Conservation (phyloP, 2,329 filamentous ascomycete genomes). For the Colletotrichum filicis region DNA sequence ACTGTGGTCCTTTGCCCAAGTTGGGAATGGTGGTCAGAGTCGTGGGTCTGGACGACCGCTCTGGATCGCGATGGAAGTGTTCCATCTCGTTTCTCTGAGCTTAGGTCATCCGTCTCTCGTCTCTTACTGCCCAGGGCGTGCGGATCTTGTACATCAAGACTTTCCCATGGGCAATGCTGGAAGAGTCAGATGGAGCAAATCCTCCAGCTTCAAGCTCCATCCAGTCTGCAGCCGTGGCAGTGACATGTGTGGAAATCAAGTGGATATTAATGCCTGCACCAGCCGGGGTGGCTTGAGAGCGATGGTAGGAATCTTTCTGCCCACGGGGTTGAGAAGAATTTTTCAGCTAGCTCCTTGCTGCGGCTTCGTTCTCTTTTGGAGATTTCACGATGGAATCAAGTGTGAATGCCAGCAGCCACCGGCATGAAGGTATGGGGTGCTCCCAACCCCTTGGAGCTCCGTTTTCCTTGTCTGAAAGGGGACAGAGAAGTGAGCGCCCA, state of each 20-base stretch:
- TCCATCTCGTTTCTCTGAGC: conserved; percentile 6
- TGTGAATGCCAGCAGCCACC: neutral
- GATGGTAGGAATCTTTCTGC: neutral
- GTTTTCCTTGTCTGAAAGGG: neutral
- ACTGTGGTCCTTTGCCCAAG: conserved; percentile 30
- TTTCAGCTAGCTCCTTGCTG: neutral
- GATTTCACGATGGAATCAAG: no score
- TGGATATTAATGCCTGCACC: neutral
- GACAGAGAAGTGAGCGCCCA: neutral
- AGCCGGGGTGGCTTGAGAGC: neutral
- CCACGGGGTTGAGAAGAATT: conserved; percentile 14
- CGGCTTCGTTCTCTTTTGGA: neutral
- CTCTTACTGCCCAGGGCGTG: neutral
- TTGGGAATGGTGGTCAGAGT: conserved; percentile 11
- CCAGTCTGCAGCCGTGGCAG: conserved; percentile 20
- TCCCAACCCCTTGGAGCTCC: neutral
- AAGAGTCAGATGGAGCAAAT: neutral
- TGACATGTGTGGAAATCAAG: conserved; percentile 26
- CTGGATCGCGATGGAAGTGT: conserved; percentile 31
- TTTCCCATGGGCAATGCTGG: neutral
- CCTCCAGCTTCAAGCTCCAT: conserved; percentile 3
- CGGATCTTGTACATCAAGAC: neutral
- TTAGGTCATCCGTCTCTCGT: neutral
- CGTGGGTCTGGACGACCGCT: conserved; percentile 13
- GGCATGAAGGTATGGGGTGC: conserved; percentile 1